Base-by-base conservation (phyloP, 805 yeast genomes). In the Wickerhamomyces ciferrii region DNA sequence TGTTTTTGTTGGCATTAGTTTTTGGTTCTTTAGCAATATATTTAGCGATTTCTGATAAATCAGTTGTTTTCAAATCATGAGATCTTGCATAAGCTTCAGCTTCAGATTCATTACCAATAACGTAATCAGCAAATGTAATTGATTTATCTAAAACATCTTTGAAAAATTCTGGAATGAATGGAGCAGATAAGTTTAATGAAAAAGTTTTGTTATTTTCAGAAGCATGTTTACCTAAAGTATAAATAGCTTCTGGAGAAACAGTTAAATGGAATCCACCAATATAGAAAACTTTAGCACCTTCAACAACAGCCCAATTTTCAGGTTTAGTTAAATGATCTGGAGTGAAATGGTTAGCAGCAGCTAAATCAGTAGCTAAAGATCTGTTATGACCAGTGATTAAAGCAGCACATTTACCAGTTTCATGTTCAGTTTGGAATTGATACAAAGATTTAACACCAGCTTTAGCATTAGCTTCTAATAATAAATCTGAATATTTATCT, bases 211-310 rank as follows among this genome's bases (percentile, higher is more conserved):
- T 81, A 61, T 71, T 77, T 50, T 74, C 86, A 51, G 94, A 86
- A 54, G 98, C 97, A 65, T 94, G 96, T 70, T 89, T 78, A 57
- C 97, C 99, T 59, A 94, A 76, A 49, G 83, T 81, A 57, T 78
- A 75, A 62, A 94, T 94, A 47, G 99, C 97, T 49, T 84, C 96
- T 54, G 96, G 97, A 55, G 96, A 87, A 48, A 94, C 99, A 48
- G 99, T 94, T 71, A 94, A 78, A 70, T 94, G 99, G 88, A 83
- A 94, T n/a, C 99, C 99, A 61, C 98, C 99, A 63, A 94, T 86
- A 79, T 94, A 94, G 76, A 72, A 94, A 60, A 74, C 76, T 66
- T 82, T 75, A 50, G 92, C 98, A 43, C 72, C 74, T 70, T 88
- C 90, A 51, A 94, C 96, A 49, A 74, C 70, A 53, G 71, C 72